Evolutionary conservation across 2,329 filamentous ascomycete genomes (phyloP), one percentile per base, ranked within the genome.

Genomic region (Dactylellina cionopaga): DNA sequence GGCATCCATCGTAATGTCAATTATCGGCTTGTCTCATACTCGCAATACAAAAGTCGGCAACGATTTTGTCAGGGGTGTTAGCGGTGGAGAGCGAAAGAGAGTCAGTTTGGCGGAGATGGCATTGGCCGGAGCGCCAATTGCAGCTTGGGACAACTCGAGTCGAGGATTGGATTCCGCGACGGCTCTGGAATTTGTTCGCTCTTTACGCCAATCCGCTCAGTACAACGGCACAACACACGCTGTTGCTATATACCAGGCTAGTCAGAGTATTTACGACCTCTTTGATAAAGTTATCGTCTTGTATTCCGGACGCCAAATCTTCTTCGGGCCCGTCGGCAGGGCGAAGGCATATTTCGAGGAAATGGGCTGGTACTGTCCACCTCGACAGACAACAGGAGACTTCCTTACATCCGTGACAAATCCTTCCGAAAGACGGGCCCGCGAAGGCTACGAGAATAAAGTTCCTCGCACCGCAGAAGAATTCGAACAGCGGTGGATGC

Each of bases 251-350:
- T 89, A 88, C 76, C 83, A 85, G 75, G 83, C 83, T 15, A 83
- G 82, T 11, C 82, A 85, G 71, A 81, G 79, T 43, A 83, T 84
- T 11, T 84, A 84, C 63, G 85, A 88, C 62, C 80, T 87, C 13
- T 93, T 94, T 76, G 90, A 94, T 80, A 92, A 92, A 78, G 87
- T 86, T 0, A 83, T 88, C 0, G 88, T 94, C 0, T 81, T 93
- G 0, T 92, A 93, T 77, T 88, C 92, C 77, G 91, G 91, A 0
- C 84, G 88, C 0, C 86, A 92, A 77, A 92, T 93, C 71, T 94
- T 87, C 81, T 93, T 89, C 74, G 91, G 91, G 0, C 85, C 86
- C 0, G 85, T 87, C 0, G 78, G 76, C 4, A 78, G 82, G 1
- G 90, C 90, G 0, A 88, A 85, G 76, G 78, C 78, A 0, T 92